Conservation (phyloP, 2,329 filamentous ascomycete genomes). For the Madurella mycetomatis region DNA sequence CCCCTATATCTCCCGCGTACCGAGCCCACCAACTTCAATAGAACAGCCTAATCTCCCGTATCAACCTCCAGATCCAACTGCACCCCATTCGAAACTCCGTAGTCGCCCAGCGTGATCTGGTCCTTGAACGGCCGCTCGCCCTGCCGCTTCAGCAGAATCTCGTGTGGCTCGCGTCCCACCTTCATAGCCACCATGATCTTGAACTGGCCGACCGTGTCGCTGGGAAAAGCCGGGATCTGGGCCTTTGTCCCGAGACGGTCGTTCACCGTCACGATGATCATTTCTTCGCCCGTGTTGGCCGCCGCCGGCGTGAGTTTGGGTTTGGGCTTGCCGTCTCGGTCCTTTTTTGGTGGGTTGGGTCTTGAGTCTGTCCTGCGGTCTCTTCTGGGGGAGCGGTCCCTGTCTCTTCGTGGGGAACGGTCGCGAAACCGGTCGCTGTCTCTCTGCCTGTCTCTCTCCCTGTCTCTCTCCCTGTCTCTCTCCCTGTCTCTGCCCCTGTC, state of each 20-base stretch:
- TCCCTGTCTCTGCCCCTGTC: slow-evolving; percentile 28
- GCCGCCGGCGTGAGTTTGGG: slow-evolving; percentile 27
- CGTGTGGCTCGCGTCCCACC: slow-evolving; percentile 83
- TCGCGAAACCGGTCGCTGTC: slow-evolving; percentile 26
- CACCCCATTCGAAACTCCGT: slow-evolving; percentile 90
- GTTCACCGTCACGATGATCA: slow-evolving; percentile 93
- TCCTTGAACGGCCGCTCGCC: slow-evolving; percentile 94
- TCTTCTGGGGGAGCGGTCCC: slow-evolving; percentile 22
- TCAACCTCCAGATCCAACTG: slow-evolving; percentile 60
- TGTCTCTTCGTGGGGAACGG: slow-evolving; percentile 20
- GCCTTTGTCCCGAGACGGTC: slow-evolving; percentile 96
- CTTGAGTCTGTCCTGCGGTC: slow-evolving; percentile 24
- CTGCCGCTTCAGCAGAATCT: slow-evolving; percentile 89
- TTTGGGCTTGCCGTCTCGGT: slow-evolving; percentile 31
- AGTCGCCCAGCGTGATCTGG: slow-evolving; percentile 79
- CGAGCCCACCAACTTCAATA: not conserved
- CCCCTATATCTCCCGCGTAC: not conserved
- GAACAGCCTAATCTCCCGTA: slow-evolving; percentile 48
- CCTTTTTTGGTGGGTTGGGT: slow-evolving; percentile 34
- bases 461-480: slow-evolving; percentile 32
- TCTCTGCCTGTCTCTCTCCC: slow-evolving; percentile 35
- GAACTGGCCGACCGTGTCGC: slow-evolving; percentile 78
- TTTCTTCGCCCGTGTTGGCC: slow-evolving; percentile 56
- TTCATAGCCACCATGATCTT: slow-evolving; percentile 87
- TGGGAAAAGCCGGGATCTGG: slow-evolving; percentile 81